Evolutionary conservation across 208 protist genomes (phyloP).

Genomic region (Acanthamoeba culbertsoni): DNA sequence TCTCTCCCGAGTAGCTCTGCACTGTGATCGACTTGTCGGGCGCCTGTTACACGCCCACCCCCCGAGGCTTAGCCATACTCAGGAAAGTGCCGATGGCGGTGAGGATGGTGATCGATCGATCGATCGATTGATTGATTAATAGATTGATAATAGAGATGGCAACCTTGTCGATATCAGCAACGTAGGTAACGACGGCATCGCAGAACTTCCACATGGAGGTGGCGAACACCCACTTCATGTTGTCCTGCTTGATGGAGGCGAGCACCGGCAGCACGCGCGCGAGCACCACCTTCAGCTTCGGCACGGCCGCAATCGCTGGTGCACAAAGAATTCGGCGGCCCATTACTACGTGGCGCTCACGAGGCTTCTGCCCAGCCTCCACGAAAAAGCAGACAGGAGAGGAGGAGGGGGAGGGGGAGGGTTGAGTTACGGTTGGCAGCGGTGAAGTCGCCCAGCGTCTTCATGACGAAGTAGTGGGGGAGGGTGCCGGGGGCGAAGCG

Average conservation of each 20-base stretch:
- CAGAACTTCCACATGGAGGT: constrained; percentile 70
- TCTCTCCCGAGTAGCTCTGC: constrained; percentile 54
- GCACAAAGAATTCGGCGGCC: background rate
- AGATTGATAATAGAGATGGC: background rate
- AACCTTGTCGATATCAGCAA: constrained; percentile 64
- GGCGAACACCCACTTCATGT: constrained; percentile 79
- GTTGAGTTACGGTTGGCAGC: constrained; percentile 51
- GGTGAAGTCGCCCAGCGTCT: constrained; percentile 76
- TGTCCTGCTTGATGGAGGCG: constrained; percentile 75
- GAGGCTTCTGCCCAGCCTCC: background rate
- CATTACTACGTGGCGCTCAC: too few species aligned
- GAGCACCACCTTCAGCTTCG: constrained; percentile 67
- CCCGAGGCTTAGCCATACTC: background rate
- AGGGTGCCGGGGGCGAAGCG: constrained; percentile 62
- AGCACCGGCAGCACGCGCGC: constrained; percentile 70
- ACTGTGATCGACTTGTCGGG: constrained; percentile 58
- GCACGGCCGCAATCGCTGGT: constrained; percentile 68
- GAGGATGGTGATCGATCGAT: too few species aligned
- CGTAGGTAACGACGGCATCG: constrained; percentile 69
- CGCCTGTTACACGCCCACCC: background rate
- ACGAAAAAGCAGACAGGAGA: background rate
- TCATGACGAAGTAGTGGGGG: constrained; percentile 79
- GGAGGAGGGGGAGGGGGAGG: background rate
- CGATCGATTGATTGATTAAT: background rate
- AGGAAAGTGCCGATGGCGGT: background rate